Evolutionary conservation across 169 alveolate genomes (phyloP), one percentile per base, ranked within the genome.

Genomic region (Plasmodium ovale): DNA sequence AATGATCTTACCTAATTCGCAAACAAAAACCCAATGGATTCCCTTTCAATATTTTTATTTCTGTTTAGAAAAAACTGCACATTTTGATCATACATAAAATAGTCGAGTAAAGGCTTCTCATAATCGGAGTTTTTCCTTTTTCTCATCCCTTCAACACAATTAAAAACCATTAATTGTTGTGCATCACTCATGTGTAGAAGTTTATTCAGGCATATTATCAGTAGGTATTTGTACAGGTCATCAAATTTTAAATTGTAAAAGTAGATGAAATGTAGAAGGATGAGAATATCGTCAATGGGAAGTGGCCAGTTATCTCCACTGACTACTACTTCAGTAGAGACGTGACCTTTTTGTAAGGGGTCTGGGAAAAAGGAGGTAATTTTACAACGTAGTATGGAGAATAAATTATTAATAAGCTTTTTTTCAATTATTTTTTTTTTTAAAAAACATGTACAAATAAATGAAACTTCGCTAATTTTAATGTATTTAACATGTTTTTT

Each of bases 161-260:
- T 79, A 79, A 64, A 79, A 70, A 79, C 56, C 31, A 79, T 79
- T 1, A 79, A 35, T 79, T 79, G 47, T 49, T 79, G 89, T 68
- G 89, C 65, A 37, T 62, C 60, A 44, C 65, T 65, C 53, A 79
- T 27, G 19, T 39, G n/a, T 2, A 47, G 21, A 54, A 64, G 35
- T 27, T 79, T 64, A 19, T 70, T 42, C 23, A 79, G 58, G 27
- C 82, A 79, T 9, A 79, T 79, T 3, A 58, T 56, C 1, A 79
- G 9, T 12, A 79, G 23, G 10, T 64, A 60, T 64, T 23, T 49
- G 54, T 51, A 59, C 58, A 79, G 12, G n/a, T 47, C 47, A 12
- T 79, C 58, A 53, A 39, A 49, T 33, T 33, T 49, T 58, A 79
- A 54, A 39, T 79, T 79, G 35, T 6, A 79, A 64, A 44, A 79